Evolutionary conservation across 2,329 filamentous ascomycete species (phyloP).

Genomic region (Colletotrichum sp.): DNA sequence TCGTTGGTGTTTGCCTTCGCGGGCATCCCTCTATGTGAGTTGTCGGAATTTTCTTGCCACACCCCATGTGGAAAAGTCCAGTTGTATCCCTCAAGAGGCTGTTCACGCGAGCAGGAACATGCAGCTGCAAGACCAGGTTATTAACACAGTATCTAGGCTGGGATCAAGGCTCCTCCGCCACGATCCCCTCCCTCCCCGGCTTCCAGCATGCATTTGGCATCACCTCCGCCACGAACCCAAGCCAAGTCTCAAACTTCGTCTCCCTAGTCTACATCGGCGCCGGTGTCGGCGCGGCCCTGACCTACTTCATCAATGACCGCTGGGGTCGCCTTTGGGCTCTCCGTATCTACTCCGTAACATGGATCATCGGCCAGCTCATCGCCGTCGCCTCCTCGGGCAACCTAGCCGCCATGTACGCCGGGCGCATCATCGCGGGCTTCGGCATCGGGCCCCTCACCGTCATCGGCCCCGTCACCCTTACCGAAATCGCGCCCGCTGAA

Average conservation of each 20-base stretch:
- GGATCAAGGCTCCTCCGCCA: slow-evolving; percentile 13
- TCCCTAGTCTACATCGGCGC: slow-evolving; percentile 36
- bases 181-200: slow-evolving; percentile 34
- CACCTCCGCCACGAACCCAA: slow-evolving; percentile 22
- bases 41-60: fast-evolving
- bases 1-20: neutral
- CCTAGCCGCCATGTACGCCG: slow-evolving; percentile 34
- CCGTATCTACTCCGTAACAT: slow-evolving; percentile 40
- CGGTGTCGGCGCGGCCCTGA: slow-evolving; percentile 25
- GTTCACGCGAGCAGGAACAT: neutral
- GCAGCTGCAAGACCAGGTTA: neutral
- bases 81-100: neutral
- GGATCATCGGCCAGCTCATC: slow-evolving; percentile 37
- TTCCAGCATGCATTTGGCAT: slow-evolving; percentile 39
- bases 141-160: neutral
- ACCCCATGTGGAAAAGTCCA: neutral
- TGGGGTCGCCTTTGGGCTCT: slow-evolving; percentile 43
- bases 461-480: neutral
- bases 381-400: slow-evolving; percentile 27
- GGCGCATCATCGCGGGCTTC: slow-evolving; percentile 40
- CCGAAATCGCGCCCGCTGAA: neutral
- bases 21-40: neutral
- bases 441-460: slow-evolving; percentile 15
- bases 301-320: slow-evolving; percentile 45
- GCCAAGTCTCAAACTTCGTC: slow-evolving; percentile 35